Evolutionary conservation across 176 grass and related monocot genomes (phyloP).

Genomic region (Chrysopogon serrulatus): DNA sequence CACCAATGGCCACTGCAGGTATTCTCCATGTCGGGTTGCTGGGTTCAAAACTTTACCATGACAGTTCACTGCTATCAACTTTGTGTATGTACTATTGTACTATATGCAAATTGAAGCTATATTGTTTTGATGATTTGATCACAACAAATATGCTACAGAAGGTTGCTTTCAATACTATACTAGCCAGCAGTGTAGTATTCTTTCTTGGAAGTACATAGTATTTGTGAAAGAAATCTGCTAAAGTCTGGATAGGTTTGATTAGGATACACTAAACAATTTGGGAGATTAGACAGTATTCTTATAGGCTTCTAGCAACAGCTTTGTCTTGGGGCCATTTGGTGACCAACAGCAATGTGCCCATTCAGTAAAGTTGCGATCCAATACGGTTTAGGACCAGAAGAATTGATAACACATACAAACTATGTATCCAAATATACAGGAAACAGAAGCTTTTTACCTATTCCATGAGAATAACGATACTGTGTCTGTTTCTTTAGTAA

Average conservation of each 20-base stretch:
- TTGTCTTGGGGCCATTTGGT: neutral
- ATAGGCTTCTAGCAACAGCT: neutral
- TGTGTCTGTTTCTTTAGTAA: conserved; percentile 79
- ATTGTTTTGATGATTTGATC: neutral
- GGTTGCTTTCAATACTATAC: neutral
- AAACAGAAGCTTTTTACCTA: conserved; percentile 33
- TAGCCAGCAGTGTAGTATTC: neutral
- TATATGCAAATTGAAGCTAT: neutral
- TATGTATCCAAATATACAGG: neutral
- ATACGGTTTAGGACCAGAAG: neutral
- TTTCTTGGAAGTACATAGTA: neutral
- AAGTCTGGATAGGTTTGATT: neutral
- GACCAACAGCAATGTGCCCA: neutral
- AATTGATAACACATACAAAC: neutral
- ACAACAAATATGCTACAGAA: neutral
- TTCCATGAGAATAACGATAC: conserved; percentile 75
- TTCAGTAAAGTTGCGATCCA: neutral
- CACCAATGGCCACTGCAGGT: neutral
- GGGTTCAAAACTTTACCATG: neutral
- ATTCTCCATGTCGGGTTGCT: neutral
- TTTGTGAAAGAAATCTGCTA: neutral
- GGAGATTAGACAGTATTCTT: neutral
- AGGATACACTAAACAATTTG: neutral
- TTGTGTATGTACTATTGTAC: neutral
- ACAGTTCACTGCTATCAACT: neutral